These are phyloP conservation scores for Marasmius sp. DNA, from an alignment of 1,284 basidiomycete genomes.

Conservation along the genomic window DNA sequence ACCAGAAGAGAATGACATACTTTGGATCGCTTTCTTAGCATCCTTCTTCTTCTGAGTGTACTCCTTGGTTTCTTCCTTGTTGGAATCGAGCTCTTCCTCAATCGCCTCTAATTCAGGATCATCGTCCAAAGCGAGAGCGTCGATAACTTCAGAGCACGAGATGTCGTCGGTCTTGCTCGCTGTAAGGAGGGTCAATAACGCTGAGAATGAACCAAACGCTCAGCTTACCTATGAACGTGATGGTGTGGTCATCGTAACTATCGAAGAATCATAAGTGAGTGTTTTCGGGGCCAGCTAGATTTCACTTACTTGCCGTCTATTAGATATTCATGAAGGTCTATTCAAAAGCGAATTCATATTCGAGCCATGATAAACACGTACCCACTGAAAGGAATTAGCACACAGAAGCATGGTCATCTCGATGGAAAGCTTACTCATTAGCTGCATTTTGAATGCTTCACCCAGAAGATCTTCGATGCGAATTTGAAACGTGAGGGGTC, in stretches of 20 bases:
- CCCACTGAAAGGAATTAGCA: constrained; percentile 31
- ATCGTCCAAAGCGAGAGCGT: constrained; percentile 47
- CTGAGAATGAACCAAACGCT: not conserved
- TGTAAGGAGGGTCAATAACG: constrained; percentile 18
- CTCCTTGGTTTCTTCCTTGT: constrained; percentile 35
- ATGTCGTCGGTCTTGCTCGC: constrained; percentile 67
- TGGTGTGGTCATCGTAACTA: constrained; percentile 54
- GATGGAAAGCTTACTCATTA: constrained; percentile 49
- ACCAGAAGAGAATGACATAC: constrained; percentile 25
- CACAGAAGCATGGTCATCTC: not conserved
- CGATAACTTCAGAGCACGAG: constrained; percentile 58
- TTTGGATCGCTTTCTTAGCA: constrained; percentile 40
- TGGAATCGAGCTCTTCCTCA: constrained; percentile 42
- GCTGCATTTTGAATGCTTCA: constrained; percentile 60
- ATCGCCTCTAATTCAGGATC: constrained; percentile 52
- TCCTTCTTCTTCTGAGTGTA: constrained; percentile 42
- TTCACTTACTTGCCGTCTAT: constrained; percentile 51
- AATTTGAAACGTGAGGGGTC: not conserved
- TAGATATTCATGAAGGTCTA: not conserved
- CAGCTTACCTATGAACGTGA: constrained; percentile 55
- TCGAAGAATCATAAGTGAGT: not conserved
- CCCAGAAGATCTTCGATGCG: constrained; percentile 48
- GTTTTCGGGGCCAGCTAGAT: not conserved
- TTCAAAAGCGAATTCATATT: not conserved
- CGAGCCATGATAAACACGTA: constrained; percentile 18